Conservation (phyloP, 164 flowering plant genomes). For the Nymphaea colorata region DNA sequence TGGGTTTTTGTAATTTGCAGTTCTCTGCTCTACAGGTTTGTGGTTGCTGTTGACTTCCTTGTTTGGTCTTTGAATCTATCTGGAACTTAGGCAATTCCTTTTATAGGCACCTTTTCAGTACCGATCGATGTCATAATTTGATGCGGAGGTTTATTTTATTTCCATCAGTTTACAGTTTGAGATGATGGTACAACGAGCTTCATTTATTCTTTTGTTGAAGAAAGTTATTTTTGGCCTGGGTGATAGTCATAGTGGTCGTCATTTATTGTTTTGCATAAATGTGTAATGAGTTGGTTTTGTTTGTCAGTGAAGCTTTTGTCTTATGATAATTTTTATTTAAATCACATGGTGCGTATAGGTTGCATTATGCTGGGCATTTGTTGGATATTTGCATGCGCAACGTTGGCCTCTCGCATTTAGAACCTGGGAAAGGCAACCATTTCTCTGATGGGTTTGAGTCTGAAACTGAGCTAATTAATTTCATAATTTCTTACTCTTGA, state of each 20-base stretch:
- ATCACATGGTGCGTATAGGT: constrained; percentile 20
- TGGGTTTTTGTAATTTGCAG: too few relatives aligned
- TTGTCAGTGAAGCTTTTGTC: not conserved
- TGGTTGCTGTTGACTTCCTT: too few relatives aligned
- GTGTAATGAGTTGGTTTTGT: not conserved
- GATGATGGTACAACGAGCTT: not conserved
- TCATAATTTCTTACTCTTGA: not conserved
- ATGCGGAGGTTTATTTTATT: not conserved
- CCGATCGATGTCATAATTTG: not conserved
- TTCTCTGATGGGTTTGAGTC: constrained; percentile 77
- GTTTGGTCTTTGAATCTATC: too few relatives aligned
- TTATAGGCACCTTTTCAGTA: not conserved
- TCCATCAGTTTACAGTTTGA: not conserved
- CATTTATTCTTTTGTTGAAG: too few relatives aligned
- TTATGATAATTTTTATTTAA: not conserved
- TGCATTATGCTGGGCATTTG: constrained; percentile 91
- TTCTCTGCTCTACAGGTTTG: too few relatives aligned
- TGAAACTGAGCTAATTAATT: not conserved
- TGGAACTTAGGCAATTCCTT: not conserved
- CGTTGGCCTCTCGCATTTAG: constrained; percentile 53
- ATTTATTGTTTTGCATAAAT: not conserved
- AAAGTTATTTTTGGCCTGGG: too few relatives aligned
- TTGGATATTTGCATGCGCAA: constrained; percentile 52
- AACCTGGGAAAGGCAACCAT: constrained; percentile 70
- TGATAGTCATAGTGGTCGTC: not conserved